Conservation (phyloP, 1,139 yeast genomes). For the Pichia inconspicua region DNA sequence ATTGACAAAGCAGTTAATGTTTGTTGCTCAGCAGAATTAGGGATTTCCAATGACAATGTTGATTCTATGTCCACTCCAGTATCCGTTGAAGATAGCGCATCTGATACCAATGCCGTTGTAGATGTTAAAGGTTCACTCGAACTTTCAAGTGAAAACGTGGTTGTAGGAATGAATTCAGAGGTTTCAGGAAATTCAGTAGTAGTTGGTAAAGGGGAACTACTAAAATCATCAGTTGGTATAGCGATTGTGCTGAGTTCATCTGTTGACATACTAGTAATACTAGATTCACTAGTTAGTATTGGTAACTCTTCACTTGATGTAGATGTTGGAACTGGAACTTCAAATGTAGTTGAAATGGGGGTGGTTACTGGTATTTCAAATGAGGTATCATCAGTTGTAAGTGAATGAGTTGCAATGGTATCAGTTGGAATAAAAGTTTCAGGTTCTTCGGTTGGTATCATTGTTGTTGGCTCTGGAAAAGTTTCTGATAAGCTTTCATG, state of each 20-base stretch:
- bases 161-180: not conserved
- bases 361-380: not conserved
- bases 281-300: not conserved
- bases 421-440: not conserved
- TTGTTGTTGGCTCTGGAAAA: not conserved
- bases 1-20: not conserved
- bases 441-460: not conserved
- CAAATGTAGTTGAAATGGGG: not conserved
- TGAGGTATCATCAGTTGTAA: not conserved
- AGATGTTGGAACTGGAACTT: not conserved
- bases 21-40: not conserved
- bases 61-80: not conserved
- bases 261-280: too few relatives aligned
- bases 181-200: not conserved
- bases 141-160: not conserved
- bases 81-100: not conserved
- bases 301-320: not conserved
- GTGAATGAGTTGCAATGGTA: not conserved
- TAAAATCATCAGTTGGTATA: not conserved
- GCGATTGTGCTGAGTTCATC: too few relatives aligned
- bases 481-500: too few relatives aligned
- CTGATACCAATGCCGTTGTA: not conserved
- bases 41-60: not conserved
- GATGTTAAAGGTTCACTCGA: not conserved
- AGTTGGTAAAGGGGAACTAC: not conserved